Evolutionary conservation across 345 rosid genomes (phyloP), one percentile per base, ranked within the genome.

Genomic region (Populus alba): DNA sequence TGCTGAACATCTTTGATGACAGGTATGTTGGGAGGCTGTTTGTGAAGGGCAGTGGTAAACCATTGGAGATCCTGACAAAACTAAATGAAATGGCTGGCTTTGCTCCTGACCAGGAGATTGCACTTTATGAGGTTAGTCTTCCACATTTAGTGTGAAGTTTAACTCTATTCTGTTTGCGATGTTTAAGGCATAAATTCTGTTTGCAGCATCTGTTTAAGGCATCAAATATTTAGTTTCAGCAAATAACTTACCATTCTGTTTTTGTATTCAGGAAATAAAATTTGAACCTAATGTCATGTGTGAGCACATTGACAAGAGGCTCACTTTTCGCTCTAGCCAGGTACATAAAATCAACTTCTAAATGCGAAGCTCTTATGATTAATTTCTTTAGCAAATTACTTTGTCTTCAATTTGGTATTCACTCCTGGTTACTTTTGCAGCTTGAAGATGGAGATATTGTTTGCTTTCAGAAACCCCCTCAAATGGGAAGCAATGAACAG

Each of bases 361-460:
- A 35, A 45, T 63, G 45, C 65, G 31, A 6, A 7, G 10, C 27
- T 37, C 25, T 16, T 66, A 25, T 45, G 51, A 63, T 37, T 11
- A 45, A 45, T 31, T 29, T 73, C 27, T 25, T 3, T 33, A 22
- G 66, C 63, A 61, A 33, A 45, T 71, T 7, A 25, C 39, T 51
- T 69, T 23, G 68, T 38, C 45, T 31, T 66, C 7, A 27, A 68
- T 33, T 45, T 55, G 38, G 8, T 63, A 78, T 65, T 33, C 65
- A 65, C 20, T 20, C 2, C 53, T 49, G 69, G 57, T 20, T 25
- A 47, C 9, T 5, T 47, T 62, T 84, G 80, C 87, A 91, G 97
- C 86, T 94, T 79, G 98, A 94, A 89, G 99, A 97, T 87, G 98
- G 99, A 57, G 99, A 97, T 77, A 92, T 97, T 69, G 85, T 97